Evolutionary conservation across 495 filamentous ascomycete species (phyloP).

Genomic region (Annulohypoxylon bovei): DNA sequence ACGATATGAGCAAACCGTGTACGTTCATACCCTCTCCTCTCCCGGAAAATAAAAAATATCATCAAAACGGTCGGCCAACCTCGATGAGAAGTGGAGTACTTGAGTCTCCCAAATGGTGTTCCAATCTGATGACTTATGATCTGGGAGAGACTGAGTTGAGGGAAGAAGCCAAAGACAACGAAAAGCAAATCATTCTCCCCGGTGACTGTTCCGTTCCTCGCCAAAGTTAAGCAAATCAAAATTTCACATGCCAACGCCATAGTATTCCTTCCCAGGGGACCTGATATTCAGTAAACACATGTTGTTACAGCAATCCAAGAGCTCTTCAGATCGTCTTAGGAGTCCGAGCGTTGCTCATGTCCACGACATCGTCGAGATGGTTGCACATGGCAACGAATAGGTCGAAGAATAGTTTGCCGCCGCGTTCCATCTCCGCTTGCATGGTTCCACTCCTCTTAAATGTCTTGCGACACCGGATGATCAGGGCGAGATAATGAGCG

Average conservation of each 20-base stretch:
- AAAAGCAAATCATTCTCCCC: conserved; percentile 36
- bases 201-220: conserved; percentile 37
- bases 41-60: conserved; percentile 47
- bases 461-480: conserved; percentile 90
- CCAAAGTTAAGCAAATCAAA: conserved; percentile 23
- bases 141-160: conserved; percentile 50
- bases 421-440: conserved; percentile 96
- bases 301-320: conserved; percentile 35
- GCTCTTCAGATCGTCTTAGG: conserved; percentile 60
- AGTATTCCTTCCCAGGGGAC: conserved; percentile 31
- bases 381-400: conserved; percentile 98
- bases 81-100: conserved; percentile 60
- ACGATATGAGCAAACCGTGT: conserved; percentile 46
- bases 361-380: conserved; percentile 90
- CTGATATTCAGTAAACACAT: conserved; percentile 32
- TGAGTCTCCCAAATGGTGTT: conserved; percentile 58
- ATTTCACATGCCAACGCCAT: conserved; percentile 35
- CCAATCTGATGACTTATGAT: conserved; percentile 57
- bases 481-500: conserved; percentile 92
- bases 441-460: conserved; percentile 97
- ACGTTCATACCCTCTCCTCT: conserved; percentile 50
- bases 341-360: conserved; percentile 62
- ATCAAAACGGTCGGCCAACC: conserved; percentile 60
- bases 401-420: conserved; percentile 92
- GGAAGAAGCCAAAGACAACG: conserved; percentile 51